Percentiles rank a stretch among this genome's conserved stretches.
These are phyloP conservation scores for Cladosporium sp. DNA, from an alignment of 2,329 filamentous ascomycete genomes.

Conservation along the genomic window DNA sequence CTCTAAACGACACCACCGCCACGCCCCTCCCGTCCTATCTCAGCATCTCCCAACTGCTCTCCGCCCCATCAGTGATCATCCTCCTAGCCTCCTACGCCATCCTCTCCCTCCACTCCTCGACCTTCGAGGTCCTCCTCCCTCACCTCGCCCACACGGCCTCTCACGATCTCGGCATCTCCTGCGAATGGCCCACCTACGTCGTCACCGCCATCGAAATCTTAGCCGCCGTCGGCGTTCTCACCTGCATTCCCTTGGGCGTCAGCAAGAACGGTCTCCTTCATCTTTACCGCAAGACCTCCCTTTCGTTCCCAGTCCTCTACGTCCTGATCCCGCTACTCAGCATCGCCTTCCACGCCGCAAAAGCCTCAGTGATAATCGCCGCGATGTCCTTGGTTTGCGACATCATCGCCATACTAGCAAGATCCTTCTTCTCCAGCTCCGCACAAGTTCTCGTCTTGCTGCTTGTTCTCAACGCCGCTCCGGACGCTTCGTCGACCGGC, in stretches of 20 bases:
- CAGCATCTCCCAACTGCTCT: slow-evolving; percentile 42
- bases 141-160: slow-evolving; percentile 45
- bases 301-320: slow-evolving; percentile 39
- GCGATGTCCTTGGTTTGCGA: slow-evolving; percentile 38
- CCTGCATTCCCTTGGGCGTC: slow-evolving; percentile 34
- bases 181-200: slow-evolving; percentile 40
- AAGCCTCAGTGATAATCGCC: slow-evolving; percentile 27
- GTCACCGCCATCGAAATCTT: slow-evolving; percentile 40
- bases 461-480: slow-evolving; percentile 46
- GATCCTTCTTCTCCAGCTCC: slow-evolving; percentile 39
- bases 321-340: slow-evolving; percentile 37
- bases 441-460: slow-evolving; percentile 42
- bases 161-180: slow-evolving; percentile 44
- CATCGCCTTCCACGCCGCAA: slow-evolving; percentile 32
- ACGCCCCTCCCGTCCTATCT: slow-evolving; percentile 34
- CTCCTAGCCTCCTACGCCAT: slow-evolving; percentile 49
- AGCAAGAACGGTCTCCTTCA: slow-evolving; percentile 39
- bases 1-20: slow-evolving; percentile 23
- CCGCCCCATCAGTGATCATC: slow-evolving; percentile 43
- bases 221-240: slow-evolving; percentile 38
- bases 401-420: slow-evolving; percentile 38
- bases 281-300: slow-evolving; percentile 39
- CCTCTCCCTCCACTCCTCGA: slow-evolving; percentile 53
- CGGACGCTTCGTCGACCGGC: slow-evolving; percentile 44
- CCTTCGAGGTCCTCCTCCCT: slow-evolving; percentile 47